phyloP scores from a whole-genome alignment of 2,329 filamentous ascomycete species.

The Knufia fluminis region DNA sequence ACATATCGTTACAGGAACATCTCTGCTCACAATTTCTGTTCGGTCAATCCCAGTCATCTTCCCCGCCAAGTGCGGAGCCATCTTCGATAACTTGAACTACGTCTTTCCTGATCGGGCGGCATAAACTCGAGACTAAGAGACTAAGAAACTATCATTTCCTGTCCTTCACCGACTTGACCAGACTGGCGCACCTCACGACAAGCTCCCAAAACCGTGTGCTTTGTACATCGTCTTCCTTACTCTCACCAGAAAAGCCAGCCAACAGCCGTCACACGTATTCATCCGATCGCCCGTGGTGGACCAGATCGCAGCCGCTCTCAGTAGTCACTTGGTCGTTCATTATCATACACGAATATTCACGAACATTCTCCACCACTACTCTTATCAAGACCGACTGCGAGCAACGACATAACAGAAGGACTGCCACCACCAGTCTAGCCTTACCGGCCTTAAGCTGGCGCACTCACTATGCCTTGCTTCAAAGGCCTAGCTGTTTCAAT shows the following conservation, averaged over 20 bases:
- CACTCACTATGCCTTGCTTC: constrained; percentile 73
- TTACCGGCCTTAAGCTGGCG: neutral
- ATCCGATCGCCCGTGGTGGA: too few relatives aligned
- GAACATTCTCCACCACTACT: neutral
- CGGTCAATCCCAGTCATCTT: neutral
- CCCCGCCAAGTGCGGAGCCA: neutral
- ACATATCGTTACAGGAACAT: too few relatives aligned
- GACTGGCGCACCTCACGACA: neutral
- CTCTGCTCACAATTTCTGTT: too few relatives aligned
- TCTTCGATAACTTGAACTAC: neutral
- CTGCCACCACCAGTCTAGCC: neutral
- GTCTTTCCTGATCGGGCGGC: neutral
- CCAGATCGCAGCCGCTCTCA: too few relatives aligned
- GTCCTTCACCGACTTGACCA: neutral
- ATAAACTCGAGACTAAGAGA: neutral
- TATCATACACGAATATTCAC: neutral
- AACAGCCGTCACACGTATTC: too few relatives aligned
- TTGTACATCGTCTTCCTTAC: too few relatives aligned
- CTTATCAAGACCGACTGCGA: too few relatives aligned
- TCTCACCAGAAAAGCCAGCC: too few relatives aligned
- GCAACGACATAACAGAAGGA: too few relatives aligned
- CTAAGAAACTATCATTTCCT: neutral
- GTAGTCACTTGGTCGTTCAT: neutral
- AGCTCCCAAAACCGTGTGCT: neutral
- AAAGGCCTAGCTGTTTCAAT: constrained; percentile 98